Evolutionary conservation across 768 basidiomycete genomes (phyloP).

Genomic region (Rhizopogon sp.): DNA sequence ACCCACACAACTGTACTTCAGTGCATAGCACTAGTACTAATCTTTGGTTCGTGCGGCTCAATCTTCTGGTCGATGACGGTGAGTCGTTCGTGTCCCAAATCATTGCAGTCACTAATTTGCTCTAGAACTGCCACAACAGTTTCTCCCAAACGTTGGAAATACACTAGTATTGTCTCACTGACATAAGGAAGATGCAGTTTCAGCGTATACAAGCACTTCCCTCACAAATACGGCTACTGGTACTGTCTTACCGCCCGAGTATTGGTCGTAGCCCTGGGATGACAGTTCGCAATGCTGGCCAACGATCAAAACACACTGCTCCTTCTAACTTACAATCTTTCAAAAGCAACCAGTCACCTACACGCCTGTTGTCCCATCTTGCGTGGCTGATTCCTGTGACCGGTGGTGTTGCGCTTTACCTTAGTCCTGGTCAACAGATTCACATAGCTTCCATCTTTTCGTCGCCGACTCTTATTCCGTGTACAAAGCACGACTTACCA

Average conservation of each 20-base stretch:
- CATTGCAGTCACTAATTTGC: neutral
- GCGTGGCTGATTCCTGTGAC: slow-evolving; percentile 56
- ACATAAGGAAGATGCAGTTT: slow-evolving; percentile 13
- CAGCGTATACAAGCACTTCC: slow-evolving; percentile 19
- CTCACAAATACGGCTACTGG: slow-evolving; percentile 19
- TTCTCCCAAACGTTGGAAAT: too few relatives aligned
- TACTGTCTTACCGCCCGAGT: slow-evolving; percentile 7
- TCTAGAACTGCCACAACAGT: neutral
- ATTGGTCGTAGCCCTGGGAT: neutral
- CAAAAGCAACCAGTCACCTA: slow-evolving; percentile 26
- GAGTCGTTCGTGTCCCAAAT: neutral
- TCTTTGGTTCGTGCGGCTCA: neutral
- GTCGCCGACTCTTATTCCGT: slow-evolving; percentile 45
- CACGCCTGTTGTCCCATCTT: slow-evolving; percentile 17
- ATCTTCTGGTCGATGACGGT: neutral
- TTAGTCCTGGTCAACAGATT: slow-evolving; percentile 37
- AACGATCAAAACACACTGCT: slow-evolving; percentile 8
- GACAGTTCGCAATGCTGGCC: slow-evolving; percentile 22
- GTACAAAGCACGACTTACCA: slow-evolving; percentile 13
- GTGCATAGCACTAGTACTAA: neutral
- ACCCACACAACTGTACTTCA: neutral
- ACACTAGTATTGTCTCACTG: neutral
- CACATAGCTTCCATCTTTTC: slow-evolving; percentile 45
- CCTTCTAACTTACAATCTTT: slow-evolving; percentile 26
- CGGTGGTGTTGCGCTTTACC: slow-evolving; percentile 49